These are phyloP conservation scores for Fusarium sp. DNA, from an alignment of 2,329 filamentous ascomycete species.

Conservation along the genomic window DNA sequence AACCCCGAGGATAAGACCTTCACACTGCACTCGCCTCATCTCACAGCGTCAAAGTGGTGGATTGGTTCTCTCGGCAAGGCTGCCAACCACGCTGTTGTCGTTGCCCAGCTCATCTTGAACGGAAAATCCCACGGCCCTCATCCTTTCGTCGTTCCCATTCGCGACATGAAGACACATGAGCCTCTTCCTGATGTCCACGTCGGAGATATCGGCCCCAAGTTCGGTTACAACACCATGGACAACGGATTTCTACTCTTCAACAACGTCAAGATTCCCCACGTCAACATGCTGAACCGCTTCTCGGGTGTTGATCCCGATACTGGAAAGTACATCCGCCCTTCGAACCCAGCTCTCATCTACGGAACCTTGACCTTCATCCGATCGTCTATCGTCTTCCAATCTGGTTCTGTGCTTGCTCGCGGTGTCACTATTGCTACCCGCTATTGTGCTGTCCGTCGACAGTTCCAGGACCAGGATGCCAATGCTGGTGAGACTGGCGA, in stretches of 20 bases:
- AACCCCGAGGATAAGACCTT: constrained; percentile 80
- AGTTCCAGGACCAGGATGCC: constrained; percentile 81
- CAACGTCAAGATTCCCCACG: constrained; percentile 76
- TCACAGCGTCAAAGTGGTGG: constrained; percentile 88
- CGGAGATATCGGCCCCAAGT: constrained; percentile 84
- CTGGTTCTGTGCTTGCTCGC: constrained; percentile 76
- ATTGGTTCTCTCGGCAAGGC: constrained; percentile 81
- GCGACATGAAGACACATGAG: constrained; percentile 76
- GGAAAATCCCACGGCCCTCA: constrained; percentile 79
- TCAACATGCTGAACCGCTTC: constrained; percentile 79
- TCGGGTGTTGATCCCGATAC: constrained; percentile 75
- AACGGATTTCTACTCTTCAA: constrained; percentile 85
- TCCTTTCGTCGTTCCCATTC: constrained; percentile 81
- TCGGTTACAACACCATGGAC: constrained; percentile 84
- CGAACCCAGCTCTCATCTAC: constrained; percentile 75
- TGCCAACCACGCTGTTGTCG: constrained; percentile 81
- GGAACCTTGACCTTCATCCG: constrained; percentile 82
- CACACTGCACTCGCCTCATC: constrained; percentile 75
- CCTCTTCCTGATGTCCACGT: constrained; percentile 77
- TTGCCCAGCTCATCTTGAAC: constrained; percentile 78
- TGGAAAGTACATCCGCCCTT: constrained; percentile 73
- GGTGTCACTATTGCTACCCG: constrained; percentile 83
- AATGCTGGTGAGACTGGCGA: constrained; percentile 67
- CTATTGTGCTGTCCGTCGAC: constrained; percentile 78
- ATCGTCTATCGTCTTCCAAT: constrained; percentile 78